These are phyloP conservation scores for Pleurotus eryngii DNA, from an alignment of 768 basidiomycete genomes.

Conservation along the genomic window DNA sequence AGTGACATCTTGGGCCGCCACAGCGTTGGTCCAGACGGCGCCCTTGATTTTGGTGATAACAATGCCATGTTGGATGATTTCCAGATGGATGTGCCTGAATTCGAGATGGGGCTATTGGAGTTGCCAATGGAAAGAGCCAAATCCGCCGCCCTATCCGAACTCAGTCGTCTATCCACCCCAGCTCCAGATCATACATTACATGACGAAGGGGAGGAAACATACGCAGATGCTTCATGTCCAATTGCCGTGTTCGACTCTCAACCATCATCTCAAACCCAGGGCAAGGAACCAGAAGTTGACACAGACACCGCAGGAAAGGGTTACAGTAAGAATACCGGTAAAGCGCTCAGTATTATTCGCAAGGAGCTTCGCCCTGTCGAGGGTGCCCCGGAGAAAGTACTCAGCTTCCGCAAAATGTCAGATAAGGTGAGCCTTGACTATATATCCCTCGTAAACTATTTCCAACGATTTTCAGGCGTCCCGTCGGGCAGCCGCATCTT, in stretches of 20 bases:
- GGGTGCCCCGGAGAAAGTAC: constrained; percentile 49
- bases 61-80: constrained; percentile 61
- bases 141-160: constrained; percentile 52
- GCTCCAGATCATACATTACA: constrained; percentile 45
- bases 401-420: constrained; percentile 79
- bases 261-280: constrained; percentile 50
- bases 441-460: background rate
- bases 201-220: constrained; percentile 61
- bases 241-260: constrained; percentile 80
- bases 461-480: constrained; percentile 55
- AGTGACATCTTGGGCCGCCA: constrained; percentile 53
- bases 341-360: constrained; percentile 74
- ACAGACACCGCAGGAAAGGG: constrained; percentile 59
- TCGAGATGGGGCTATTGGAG: constrained; percentile 32
- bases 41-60: constrained; percentile 62
- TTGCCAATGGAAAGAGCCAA: constrained; percentile 34
- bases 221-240: constrained; percentile 69
- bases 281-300: constrained; percentile 34
- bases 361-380: constrained; percentile 61
- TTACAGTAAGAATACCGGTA: constrained; percentile 87
- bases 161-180: constrained; percentile 67
- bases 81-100: constrained; percentile 64
- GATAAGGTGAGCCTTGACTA: constrained; percentile 54
- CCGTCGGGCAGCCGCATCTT: constrained; percentile 87
- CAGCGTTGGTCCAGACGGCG: constrained; percentile 53